Evolutionary conservation across 129 eudicot genomes (phyloP).

Genomic region (Flaveria robusta): DNA sequence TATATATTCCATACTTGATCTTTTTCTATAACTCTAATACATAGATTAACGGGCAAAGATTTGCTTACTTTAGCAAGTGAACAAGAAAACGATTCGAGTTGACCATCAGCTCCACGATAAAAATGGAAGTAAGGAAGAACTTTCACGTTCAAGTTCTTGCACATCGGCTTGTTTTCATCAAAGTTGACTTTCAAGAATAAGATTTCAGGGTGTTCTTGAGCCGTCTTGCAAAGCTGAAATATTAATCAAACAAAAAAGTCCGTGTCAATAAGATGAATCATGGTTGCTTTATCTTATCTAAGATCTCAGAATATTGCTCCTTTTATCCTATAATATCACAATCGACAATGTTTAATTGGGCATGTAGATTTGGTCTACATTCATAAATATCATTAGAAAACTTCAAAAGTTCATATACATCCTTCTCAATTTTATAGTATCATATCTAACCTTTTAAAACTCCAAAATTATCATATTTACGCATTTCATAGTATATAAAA

Average conservation of each 20-base stretch:
- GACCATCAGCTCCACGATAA: slow-evolving; percentile 88
- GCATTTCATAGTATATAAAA: neutral
- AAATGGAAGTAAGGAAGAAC: slow-evolving; percentile 97
- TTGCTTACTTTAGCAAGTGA: slow-evolving; percentile 84
- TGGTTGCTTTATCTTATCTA: slow-evolving; percentile 4
- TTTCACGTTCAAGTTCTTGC: slow-evolving; percentile 89
- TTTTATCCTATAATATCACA: neutral
- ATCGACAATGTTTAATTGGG: too few relatives aligned
- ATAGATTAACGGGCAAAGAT: neutral
- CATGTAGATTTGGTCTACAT: too few relatives aligned
- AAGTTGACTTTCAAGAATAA: slow-evolving; percentile 89
- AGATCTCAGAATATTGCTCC: neutral
- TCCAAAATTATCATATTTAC: neutral
- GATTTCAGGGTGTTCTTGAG: slow-evolving; percentile 87
- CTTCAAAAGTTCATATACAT: neutral
- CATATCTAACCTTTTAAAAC: neutral
- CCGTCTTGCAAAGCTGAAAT: slow-evolving; percentile 83
- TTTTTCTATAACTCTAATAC: neutral
- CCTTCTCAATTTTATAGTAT: too few relatives aligned
- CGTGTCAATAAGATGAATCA: neutral
- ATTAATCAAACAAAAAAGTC: slow-evolving; percentile 8
- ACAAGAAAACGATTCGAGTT: slow-evolving; percentile 87
- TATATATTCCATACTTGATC: neutral
- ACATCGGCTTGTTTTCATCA: slow-evolving; percentile 94
- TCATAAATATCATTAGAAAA: too few relatives aligned